Base-by-base conservation (phyloP, 805 yeast species). In the Cyberlindnera lachancei region DNA sequence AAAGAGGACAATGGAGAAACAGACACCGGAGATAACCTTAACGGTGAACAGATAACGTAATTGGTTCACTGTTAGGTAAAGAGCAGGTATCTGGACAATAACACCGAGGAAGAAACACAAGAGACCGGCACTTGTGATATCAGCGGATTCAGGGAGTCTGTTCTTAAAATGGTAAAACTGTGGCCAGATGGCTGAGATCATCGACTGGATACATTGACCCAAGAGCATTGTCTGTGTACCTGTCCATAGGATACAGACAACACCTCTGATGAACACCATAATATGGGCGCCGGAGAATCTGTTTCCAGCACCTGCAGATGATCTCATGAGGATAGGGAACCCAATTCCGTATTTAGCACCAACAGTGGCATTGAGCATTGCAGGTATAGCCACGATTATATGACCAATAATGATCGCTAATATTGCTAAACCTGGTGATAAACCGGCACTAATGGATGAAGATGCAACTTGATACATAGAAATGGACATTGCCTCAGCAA, bases 401-500 rank as follows among this genome's bases (percentile, higher is more conserved):
- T 53, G 54, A 4, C 55, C 57, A 15, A 46, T 36, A 11, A 51
- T 35, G 15, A 50, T 36, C 23, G 52, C 52, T 12, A 42, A 30
- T 7, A 51, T 39, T 3, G 58, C 58, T 1, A 44, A 33, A 18
- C 86, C 81, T 79, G 87, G 80, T 11, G 45, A 40, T 59, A 82
- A 59, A 12, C 85, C 84, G 9, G 73, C 73, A 15, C 60, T 54
- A 30, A 76, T 75, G 34, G 85, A 81, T 0, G 85, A 73, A 5
- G 85, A 73, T 5, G 87, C 87, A 41, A 81, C 80, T 58, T 77
- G 81, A 78, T 84, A 80, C 29, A 88, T 80, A 51, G 79, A 79
- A 48, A 81, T 71, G 50, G 80, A 79, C 63, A 82, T 76, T 5
- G 87, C 74, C 48, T 82, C 92, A 0, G 88, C 81, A 28, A 81